Evolutionary conservation across 352 stramenopile species (phyloP), one percentile per base, ranked within the genome.

Genomic region (Phytophthora pinifolia): DNA sequence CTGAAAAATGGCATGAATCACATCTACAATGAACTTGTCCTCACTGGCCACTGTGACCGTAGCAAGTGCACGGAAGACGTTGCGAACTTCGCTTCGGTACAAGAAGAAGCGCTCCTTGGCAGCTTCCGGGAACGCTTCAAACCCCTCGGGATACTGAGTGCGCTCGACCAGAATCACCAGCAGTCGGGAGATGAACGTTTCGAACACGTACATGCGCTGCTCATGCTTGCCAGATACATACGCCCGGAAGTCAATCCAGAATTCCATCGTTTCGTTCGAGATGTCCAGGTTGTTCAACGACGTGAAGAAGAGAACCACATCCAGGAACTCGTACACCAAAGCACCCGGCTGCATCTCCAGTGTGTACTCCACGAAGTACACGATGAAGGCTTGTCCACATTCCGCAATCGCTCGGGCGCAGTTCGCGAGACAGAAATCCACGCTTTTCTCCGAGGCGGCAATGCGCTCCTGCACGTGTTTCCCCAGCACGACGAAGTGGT

Each of bases 161-260:
- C 83, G 76, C 35, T 88, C 74, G 33, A 92, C 66, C 13, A 92
- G 44, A 45, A 90, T 86, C 42, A 61, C 59, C n/a, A 90, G 49
- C 39, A 92, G 54, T 6, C 80, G 78, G 9, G 74, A 85, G 33
- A 91, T 79, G 49, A 92, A 92, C 3, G 70, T 59, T 45, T 90
- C 79, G 49, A 89, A 91, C 9, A 74, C 72, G 31, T 60, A 46
- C 62, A 89, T 88, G 18, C 77, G 77, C n/a, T 72, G 39, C 33
- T 92, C 80, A 49, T 92, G 62, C 52, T 92, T 92, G 33, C 83
- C 83, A 8, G 76, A 89, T 29, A 92, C 62, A 48, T 92, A 92
- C 8, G 58, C 42, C 22, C 81, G 72, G 31, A 92, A 91, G 32
- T 86, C 72, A 57, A 92, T 86, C 83, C 83, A 92, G 27, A 92